Evolutionary conservation across 2,329 filamentous ascomycete genomes (phyloP).

Genomic region (Pseudogymnoascus sp.): DNA sequence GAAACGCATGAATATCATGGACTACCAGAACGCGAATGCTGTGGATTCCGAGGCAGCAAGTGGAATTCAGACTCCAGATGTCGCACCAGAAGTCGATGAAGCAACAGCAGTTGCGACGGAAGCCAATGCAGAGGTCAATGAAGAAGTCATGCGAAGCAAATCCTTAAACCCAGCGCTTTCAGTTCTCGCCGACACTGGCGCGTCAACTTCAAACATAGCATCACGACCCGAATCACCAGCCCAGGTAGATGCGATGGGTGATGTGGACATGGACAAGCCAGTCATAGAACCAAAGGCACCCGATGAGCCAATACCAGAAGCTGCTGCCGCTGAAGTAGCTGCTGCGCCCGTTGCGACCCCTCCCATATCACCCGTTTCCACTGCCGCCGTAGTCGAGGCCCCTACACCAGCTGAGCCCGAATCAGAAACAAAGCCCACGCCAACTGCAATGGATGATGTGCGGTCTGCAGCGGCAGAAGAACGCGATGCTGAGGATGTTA

Average conservation of each 20-base stretch:
- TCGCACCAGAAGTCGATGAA: conserved; percentile 18
- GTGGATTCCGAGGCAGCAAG: conserved; percentile 47
- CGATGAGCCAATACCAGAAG: conserved; percentile 6
- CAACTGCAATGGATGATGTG: conserved; percentile 24
- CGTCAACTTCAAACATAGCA: conserved; percentile 24
- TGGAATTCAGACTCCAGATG: conserved; percentile 36
- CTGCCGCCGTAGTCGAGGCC: conserved; percentile 11
- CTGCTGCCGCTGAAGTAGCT: conserved; percentile 11
- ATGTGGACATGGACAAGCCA: conserved; percentile 27
- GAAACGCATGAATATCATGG: conserved; percentile 52
- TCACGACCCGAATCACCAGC: conserved; percentile 23
- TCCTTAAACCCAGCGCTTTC: conserved; percentile 15
- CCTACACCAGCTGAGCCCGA: conserved; percentile 25
- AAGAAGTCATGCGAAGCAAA: conserved; percentile 26
- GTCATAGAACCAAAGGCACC: background rate
- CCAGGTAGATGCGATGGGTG: conserved; percentile 25
- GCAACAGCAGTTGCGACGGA: conserved; percentile 20
- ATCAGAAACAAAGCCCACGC: conserved; percentile 25
- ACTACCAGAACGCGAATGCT: conserved; percentile 49
- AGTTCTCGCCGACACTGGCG: conserved; percentile 16
- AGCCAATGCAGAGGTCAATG: conserved; percentile 28
- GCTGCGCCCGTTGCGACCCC: conserved; percentile 3
- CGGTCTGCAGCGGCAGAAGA: conserved; percentile 29
- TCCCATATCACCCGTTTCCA: conserved; percentile 5
- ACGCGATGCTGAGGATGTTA: conserved; percentile 24